Percentiles rank a stretch among this genome's conserved stretches.
These are phyloP conservation scores for Zangia roseola DNA, from an alignment of 768 basidiomycete species.

Conservation along the genomic window DNA sequence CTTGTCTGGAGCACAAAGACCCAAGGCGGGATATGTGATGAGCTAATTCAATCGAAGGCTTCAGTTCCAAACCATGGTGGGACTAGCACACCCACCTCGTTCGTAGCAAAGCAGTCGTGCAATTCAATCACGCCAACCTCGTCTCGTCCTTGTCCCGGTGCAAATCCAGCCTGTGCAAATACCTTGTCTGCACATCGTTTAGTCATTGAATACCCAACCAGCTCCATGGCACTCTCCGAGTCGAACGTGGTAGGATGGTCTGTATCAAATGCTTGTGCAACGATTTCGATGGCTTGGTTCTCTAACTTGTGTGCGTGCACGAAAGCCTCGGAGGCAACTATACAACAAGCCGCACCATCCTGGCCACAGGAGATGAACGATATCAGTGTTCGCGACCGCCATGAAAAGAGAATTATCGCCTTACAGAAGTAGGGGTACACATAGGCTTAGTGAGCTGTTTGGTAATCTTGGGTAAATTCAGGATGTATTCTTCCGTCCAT, in stretches of 20 bases:
- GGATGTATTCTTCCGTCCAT: conserved; percentile 68
- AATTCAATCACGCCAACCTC: conserved; percentile 80
- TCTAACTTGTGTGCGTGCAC: conserved; percentile 67
- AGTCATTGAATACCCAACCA: conserved; percentile 74
- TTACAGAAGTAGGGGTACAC: conserved; percentile 81
- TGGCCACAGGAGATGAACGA: conserved; percentile 18
- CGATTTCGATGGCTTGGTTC: conserved; percentile 84
- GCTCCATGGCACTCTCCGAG: conserved; percentile 65
- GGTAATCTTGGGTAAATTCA: conserved; percentile 63
- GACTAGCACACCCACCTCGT: conserved; percentile 50
- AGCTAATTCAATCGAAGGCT: conserved; percentile 41
- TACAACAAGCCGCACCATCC: conserved; percentile 74
- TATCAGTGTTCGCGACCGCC: not conserved
- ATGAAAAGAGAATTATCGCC: conserved; percentile 13
- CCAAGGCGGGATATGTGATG: conserved; percentile 75
- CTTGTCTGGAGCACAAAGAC: conserved; percentile 60
- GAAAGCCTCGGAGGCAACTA: conserved; percentile 77
- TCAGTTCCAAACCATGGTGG: not conserved
- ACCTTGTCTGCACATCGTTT: conserved; percentile 63
- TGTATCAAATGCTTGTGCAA: conserved; percentile 60
- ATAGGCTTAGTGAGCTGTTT: conserved; percentile 74
- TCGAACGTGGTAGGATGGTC: conserved; percentile 65
- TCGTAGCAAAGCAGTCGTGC: conserved; percentile 81
- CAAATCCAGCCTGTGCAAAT: conserved; percentile 67
- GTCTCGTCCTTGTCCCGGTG: conserved; percentile 57